Base-by-base conservation (phyloP, 1,284 basidiomycete species). In the Trametes pubescens region DNA sequence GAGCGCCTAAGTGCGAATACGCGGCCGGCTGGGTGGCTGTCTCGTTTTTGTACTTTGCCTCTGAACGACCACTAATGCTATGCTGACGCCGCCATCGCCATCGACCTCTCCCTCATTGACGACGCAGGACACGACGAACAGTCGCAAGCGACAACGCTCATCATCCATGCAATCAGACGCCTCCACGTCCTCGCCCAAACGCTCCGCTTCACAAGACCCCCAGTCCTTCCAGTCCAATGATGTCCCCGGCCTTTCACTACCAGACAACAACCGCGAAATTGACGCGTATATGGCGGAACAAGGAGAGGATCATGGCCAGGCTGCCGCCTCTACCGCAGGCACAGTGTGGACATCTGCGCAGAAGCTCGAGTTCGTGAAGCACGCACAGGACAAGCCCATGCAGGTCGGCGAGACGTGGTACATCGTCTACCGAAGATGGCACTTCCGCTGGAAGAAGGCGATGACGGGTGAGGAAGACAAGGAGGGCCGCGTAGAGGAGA, bases 231-330 rank as follows among this genome's bases (percentile, higher is more conserved):
- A 78, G 64, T 71, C 80, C 59, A 79, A 83, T 74, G 79, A 83
- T 69, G 71, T 81, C 72, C 79, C 78, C 64, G 75, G 77, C 69
- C 72, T 81, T 59, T 77, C 79, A 62, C 72, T 79, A 60, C 67
- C 78, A 67, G 80, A 82, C 76, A 67, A 55, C 54, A 51, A 62
- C 21, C 21, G 46, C 40, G 77, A 76, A 59, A 87, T 90, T 73
- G 90, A 92, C 77, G 76, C 86, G 21, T 91, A 92, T 76, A 92
- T 93, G 90, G 81, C 81, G 40, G 83, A 85, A 26, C 90, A 91
- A 73, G 88, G 83, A 47, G 84, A 86, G 62, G 77, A 69, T 16
- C 58, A 44, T 5, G 67, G 67, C 14, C 57, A 55, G 46, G 29
- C 70, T 8, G 65, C 70, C 51, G 57, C 65, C 18, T 59, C 61